Base-by-base conservation (phyloP, 148 eudicot genomes). In the Vaccinium myrtillus region DNA sequence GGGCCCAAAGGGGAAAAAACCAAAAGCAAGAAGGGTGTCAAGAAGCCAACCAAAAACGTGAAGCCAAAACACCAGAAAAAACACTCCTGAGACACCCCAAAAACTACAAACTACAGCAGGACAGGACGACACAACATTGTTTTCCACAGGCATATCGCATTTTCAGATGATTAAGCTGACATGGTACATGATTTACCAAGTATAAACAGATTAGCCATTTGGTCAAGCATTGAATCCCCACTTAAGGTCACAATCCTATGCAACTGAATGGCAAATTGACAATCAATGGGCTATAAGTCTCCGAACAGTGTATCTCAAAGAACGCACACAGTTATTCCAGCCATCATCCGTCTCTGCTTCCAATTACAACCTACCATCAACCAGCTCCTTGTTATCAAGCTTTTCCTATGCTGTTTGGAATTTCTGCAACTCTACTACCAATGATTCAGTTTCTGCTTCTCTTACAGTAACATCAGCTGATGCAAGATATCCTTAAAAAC, bases 281-380 rank as follows among this genome's bases (percentile, higher is more conserved):
- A 2, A 36, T 36, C 4, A 36, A 36, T 36, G 39, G 39, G 39
- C 39, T 82, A 97, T 87, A 58, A 97, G 98, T 90, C 99, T 92
- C 79, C 97, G 89, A 51, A 96, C 92, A 75, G 99, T 95, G 87
- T 96, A 95, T 87, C 96, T 89, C 77, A 97, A 89, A 4, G 98
- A 90, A n/a, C 94, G 94, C 0, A 98, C 98, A 90, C 95, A 93
- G 43, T 92, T 87, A 86, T 95, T 90, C 86, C 94, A 89, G 12
- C 98, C 99, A 91, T 97, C 99, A 86, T 94, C 91, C 88, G 93
- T 95, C 69, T 90, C 94, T 27, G 98, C 98, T 90, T 97, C 99
- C 89, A 95, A 85, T 81, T 88, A 86, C 83, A 89, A 85, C 65
- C 88, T 91, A 81, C 89, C 89, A 55, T 91, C 91, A 82, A 84